These are phyloP conservation scores for Hypoxylon sp. DNA, from an alignment of 2,329 filamentous ascomycete genomes.

Conservation along the genomic window DNA sequence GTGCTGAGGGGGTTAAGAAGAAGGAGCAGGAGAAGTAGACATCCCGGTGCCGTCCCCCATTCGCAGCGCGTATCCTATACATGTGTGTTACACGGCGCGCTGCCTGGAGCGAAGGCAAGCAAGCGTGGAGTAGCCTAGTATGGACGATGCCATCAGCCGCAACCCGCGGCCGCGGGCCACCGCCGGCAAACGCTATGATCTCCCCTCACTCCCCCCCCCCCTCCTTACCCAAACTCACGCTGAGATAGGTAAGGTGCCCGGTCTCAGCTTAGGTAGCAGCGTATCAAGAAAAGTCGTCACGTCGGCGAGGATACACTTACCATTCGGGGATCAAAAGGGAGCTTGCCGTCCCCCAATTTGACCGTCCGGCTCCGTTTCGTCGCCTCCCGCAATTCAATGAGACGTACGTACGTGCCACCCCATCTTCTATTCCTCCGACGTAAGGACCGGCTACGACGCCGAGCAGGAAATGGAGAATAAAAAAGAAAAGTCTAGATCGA, in stretches of 20 bases:
- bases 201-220: no score
- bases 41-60: constrained; percentile 31
- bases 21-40: neutral
- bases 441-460: neutral
- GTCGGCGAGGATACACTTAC: neutral
- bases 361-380: no score
- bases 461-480: neutral
- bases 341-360: neutral
- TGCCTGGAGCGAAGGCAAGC: constrained; percentile 2
- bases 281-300: neutral
- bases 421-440: no score
- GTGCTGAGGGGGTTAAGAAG: no score
- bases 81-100: constrained; percentile 28
- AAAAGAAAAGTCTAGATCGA: no score
- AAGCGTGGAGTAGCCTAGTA: constrained; percentile 1
- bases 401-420: no score
- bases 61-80: constrained; percentile 16
- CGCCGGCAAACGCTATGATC: neutral
- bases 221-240: no score
- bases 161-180: constrained; percentile 15
- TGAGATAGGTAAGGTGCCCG: neutral
- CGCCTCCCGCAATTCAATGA: no score
- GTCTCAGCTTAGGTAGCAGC: neutral
- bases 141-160: constrained; percentile 16
- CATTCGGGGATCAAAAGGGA: neutral